Percentiles rank a stretch among this genome's conserved stretches.
Conservation (phyloP, 2,329 filamentous ascomycete species). For the Colletotrichum navitas region DNA sequence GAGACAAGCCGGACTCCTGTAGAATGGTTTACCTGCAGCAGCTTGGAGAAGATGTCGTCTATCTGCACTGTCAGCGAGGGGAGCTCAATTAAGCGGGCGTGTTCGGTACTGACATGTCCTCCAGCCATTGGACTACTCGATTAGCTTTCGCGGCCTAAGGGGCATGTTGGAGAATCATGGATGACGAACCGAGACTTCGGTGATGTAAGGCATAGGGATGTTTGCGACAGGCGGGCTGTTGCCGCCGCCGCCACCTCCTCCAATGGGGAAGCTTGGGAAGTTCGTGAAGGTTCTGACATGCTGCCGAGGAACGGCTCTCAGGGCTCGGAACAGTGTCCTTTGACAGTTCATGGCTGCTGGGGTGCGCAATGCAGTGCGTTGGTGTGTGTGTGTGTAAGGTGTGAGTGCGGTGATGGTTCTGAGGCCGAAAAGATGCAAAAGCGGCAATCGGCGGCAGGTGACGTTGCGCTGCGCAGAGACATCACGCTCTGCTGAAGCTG, state of each 20-base stretch:
- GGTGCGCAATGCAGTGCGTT: background rate
- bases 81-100: constrained; percentile 21
- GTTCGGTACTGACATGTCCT: constrained; percentile 74
- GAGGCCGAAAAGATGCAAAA: constrained; percentile 5
- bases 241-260: constrained; percentile 39
- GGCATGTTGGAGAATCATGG: constrained; percentile 8
- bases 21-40: constrained; percentile 71
- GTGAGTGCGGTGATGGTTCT: constrained; percentile 8
- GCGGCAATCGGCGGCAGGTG: constrained; percentile 32
- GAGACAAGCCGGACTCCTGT: constrained; percentile 7
- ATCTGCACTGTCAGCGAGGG: constrained; percentile 46
- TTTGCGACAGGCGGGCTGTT: constrained; percentile 48
- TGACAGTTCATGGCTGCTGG: constrained; percentile 53
- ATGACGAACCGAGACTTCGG: constrained; percentile 62
- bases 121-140: constrained; percentile 77
- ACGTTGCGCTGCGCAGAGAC: constrained; percentile 12
- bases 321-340: constrained; percentile 50
- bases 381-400: background rate
- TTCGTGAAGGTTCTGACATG: constrained; percentile 59
- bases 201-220: constrained; percentile 72
- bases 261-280: constrained; percentile 51
- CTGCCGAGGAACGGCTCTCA: constrained; percentile 52
- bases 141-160: constrained; percentile 45
- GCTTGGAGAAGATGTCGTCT: constrained; percentile 87
- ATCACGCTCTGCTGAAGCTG: constrained; percentile 5